Conservation (phyloP, 2,329 filamentous ascomycete genomes). For the Cladosporium sphaerospermum region DNA sequence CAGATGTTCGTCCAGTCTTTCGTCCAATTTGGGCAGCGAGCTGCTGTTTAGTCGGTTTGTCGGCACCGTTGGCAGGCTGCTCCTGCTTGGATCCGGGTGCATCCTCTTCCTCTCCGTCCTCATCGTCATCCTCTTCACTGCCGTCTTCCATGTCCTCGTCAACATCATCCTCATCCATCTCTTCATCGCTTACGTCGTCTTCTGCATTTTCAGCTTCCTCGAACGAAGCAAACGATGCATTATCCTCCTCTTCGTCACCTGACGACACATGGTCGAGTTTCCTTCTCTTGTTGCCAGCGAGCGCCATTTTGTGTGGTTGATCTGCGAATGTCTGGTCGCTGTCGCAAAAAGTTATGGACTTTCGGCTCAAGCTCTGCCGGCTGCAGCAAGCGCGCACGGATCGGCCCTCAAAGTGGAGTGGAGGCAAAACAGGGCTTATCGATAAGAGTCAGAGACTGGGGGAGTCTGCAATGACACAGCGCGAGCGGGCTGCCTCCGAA, state of each 20-base stretch:
- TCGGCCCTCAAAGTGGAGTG: background rate
- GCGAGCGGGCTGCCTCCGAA: background rate
- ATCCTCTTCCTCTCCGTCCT: slow-evolving; percentile 11
- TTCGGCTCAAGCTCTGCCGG: slow-evolving; percentile 6
- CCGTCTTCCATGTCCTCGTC: slow-evolving; percentile 13
- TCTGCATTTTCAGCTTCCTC: slow-evolving; percentile 5
- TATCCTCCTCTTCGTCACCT: slow-evolving; percentile 21
- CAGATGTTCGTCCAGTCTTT: slow-evolving; percentile 9
- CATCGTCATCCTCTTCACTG: slow-evolving; percentile 9
- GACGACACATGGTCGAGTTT: slow-evolving; percentile 30
- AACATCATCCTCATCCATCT: slow-evolving; percentile 9
- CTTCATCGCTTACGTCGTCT: slow-evolving; percentile 9
- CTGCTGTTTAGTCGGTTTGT: slow-evolving; percentile 3
- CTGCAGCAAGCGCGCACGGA: background rate
- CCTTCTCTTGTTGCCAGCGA: slow-evolving; percentile 27
- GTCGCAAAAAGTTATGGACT: slow-evolving; percentile 12
- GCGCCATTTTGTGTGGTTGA: slow-evolving; percentile 23
- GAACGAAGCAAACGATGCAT: slow-evolving; percentile 31
- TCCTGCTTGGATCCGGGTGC: slow-evolving; percentile 11
- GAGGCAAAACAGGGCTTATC: background rate
- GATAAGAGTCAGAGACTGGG: too few species aligned
- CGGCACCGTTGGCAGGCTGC: slow-evolving; percentile 10
- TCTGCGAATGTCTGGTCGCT: background rate
- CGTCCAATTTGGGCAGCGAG: slow-evolving; percentile 6
- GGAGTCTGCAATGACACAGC: background rate